phyloP scores from a whole-genome alignment of 1,284 basidiomycete species.

The Cutaneotrichosporon spelunceum region DNA sequence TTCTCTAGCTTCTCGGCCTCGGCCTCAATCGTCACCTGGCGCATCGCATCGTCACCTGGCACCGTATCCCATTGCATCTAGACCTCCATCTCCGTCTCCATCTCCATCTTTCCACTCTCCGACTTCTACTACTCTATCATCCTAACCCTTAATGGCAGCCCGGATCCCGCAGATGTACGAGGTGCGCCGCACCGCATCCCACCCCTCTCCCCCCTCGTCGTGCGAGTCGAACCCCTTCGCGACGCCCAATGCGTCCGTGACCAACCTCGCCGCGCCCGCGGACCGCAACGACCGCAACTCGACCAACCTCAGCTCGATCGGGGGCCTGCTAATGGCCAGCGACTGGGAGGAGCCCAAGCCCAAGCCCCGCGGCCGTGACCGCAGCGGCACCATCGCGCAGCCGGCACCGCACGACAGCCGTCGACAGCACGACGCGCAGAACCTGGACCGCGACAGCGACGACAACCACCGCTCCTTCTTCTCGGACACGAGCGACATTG shows the following conservation, averaged over 20 bases:
- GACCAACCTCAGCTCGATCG: conserved; percentile 21
- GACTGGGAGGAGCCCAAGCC: conserved; percentile 3
- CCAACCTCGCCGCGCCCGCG: not conserved
- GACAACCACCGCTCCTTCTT: not conserved
- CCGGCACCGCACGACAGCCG: not conserved
- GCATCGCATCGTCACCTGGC: not conserved
- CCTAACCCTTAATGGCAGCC: conserved; percentile 7
- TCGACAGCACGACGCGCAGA: not conserved
- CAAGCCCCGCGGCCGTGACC: not conserved
- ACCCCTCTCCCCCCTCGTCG: not conserved
- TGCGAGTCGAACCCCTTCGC: not conserved
- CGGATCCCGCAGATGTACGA: conserved; percentile 22
- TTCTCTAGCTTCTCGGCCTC: not conserved
- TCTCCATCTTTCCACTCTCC: not conserved
- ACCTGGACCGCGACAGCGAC: conserved; percentile 6
- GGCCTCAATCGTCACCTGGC: not conserved
- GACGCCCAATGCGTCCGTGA: not conserved
- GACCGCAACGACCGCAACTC: conserved; percentile 6
- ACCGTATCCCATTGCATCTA: not conserved
- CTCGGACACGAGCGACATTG: not conserved
- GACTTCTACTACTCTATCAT: not conserved
- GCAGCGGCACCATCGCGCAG: conserved; percentile 4
- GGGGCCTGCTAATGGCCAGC: conserved; percentile 18
- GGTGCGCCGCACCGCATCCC: not conserved
- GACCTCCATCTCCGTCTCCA: not conserved